phyloP scores from a whole-genome alignment of 257 asterid genomes.

The Nicotiana obtusifolia region DNA sequence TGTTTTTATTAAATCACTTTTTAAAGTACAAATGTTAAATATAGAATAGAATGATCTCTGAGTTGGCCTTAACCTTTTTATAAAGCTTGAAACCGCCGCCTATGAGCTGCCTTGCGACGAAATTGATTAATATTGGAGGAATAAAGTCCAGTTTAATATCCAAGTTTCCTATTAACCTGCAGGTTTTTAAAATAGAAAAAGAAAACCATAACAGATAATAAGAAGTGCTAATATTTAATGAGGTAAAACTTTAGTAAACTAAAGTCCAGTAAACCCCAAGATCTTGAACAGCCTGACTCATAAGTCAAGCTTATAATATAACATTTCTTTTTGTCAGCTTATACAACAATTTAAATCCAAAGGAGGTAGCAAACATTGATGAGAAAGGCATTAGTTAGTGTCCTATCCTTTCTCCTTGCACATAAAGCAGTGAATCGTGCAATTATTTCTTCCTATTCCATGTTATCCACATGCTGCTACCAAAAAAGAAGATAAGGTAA shows the following conservation, averaged over 20 bases:
- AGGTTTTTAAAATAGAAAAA: constrained; percentile 8
- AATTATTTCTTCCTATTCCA: too few relatives aligned
- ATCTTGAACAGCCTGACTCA: too few relatives aligned
- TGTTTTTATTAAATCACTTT: background rate
- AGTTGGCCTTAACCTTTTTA: constrained; percentile 50
- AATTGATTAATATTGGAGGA: constrained; percentile 78
- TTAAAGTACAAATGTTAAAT: background rate
- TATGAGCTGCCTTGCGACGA: constrained; percentile 77
- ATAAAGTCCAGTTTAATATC: constrained; percentile 70
- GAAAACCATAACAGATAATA: background rate
- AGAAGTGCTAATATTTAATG: background rate
- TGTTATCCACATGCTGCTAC: too few relatives aligned
- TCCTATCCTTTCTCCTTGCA: too few relatives aligned
- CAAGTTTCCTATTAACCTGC: constrained; percentile 80
- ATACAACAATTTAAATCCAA: too few relatives aligned
- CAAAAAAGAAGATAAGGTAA: too few relatives aligned
- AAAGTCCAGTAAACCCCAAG: too few relatives aligned
- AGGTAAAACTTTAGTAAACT: background rate
- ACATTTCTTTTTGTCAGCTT: too few relatives aligned
- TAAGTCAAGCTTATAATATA: too few relatives aligned
- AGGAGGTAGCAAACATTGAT: too few relatives aligned
- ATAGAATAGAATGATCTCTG: background rate
- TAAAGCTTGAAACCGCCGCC: constrained; percentile 94
- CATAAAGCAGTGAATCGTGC: too few relatives aligned
- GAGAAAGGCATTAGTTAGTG: too few relatives aligned